Conservation (phyloP, 2,329 filamentous ascomycete genomes). For the Aspergillus sclerotialis region DNA sequence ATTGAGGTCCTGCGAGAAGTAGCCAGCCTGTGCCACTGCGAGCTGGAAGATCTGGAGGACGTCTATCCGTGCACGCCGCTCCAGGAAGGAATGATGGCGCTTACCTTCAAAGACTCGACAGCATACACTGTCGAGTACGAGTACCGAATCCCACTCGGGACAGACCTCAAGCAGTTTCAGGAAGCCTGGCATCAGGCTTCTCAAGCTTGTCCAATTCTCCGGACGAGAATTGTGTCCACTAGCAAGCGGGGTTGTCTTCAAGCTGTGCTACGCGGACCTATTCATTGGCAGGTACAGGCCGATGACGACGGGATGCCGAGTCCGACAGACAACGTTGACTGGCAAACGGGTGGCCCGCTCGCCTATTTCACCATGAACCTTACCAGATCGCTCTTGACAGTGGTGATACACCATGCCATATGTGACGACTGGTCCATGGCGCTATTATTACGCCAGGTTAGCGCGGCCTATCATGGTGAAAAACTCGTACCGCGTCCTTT, state of each 20-base stretch:
- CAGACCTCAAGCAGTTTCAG: slow-evolving; percentile 1
- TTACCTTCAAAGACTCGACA: slow-evolving; percentile 5
- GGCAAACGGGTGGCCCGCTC: slow-evolving; percentile 5
- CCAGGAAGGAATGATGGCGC: slow-evolving; percentile 10
- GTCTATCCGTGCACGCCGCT: slow-evolving; percentile 8
- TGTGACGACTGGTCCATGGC: slow-evolving; percentile 15
- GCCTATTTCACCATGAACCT: slow-evolving; percentile 5
- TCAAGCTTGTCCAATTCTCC: slow-evolving; percentile 8
- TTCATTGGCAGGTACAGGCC: slow-evolving; percentile 3
- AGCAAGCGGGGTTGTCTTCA: slow-evolving; percentile 7
- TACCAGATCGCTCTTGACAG: background rate
- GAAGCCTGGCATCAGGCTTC: slow-evolving; percentile 4
- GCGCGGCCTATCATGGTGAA: slow-evolving; percentile 8
- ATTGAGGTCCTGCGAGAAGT: slow-evolving; percentile 1
- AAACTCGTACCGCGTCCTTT: slow-evolving; percentile 6
- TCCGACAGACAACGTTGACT: background rate
- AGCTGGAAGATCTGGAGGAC: slow-evolving; percentile 6
- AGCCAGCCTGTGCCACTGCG: slow-evolving; percentile 3
- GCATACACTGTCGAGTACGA: slow-evolving; percentile 9
- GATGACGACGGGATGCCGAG: slow-evolving; percentile 1
- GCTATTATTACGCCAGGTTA: slow-evolving; percentile 7
- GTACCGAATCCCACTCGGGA: slow-evolving; percentile 4
- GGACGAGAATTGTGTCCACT: slow-evolving; percentile 8
- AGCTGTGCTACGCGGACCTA: slow-evolving; percentile 4
- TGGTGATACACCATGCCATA: slow-evolving; percentile 11